Evolutionary conservation across 2,329 filamentous ascomycete genomes (phyloP), one percentile per base, ranked within the genome.

Genomic region (Fusarium sp.): DNA sequence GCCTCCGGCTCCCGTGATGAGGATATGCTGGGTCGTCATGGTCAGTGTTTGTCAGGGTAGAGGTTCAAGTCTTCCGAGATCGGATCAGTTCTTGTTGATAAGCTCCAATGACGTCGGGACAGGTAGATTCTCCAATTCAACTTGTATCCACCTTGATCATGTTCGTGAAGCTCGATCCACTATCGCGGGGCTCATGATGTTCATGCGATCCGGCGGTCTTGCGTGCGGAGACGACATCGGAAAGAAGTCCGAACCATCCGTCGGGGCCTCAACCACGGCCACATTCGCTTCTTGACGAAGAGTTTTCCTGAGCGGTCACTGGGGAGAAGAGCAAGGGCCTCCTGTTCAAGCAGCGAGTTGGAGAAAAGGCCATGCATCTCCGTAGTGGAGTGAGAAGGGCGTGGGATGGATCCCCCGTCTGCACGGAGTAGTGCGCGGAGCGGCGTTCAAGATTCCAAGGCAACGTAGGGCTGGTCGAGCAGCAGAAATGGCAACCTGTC

Each of bases 1-100:
- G 63, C 90, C 90, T 46, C 87, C 87, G 8, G 85, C 89, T 6
- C 90, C 89, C 10, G 89, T 91, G 72, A 91, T 89, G 75, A 91
- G 85, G 41, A 91, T 84, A 30, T 75, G 70, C 3, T 68, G 60
- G 10, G 46, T 37, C 37, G 23, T 55, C 41, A n/a, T 43, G 15
- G 47, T 27, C 40, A 34, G 41, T 47, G 23, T 30, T n/a, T 16
- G 28, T 27, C 31, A 34, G 3, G 9, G 8, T 37, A 50, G 16
- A 39, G 0, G 6, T 23, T 39, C 5, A n/a, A 31, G 2, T 1
- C 13, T 31, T 46, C 59, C 54, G 50, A 62, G 34, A 53, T 59
- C 47, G 60, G 48, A 30, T 28, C n/a, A 41, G 11, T 7, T 8
- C 12, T 31, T 47, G 31, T 28, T 16, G 39, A 47, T 39, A 13